These are phyloP conservation scores for Diplogelasinospora grovesii DNA, from an alignment of 495 filamentous ascomycete genomes.

Conservation along the genomic window DNA sequence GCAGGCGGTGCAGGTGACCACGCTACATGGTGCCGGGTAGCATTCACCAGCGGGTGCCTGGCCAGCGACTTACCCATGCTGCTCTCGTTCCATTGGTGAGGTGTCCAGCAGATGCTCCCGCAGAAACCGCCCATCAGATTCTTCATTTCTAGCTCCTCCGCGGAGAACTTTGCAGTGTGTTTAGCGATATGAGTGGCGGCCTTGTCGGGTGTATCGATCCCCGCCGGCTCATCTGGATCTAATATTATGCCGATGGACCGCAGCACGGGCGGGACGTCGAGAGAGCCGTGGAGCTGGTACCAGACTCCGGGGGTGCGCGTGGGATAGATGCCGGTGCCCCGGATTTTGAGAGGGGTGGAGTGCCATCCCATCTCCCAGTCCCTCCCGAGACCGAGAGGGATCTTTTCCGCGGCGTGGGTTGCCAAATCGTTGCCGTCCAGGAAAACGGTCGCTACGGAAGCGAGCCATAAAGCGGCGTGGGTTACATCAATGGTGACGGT, in stretches of 20 bases:
- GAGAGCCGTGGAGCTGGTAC: slow-evolving; percentile 20
- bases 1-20: slow-evolving; percentile 1
- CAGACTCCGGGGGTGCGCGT: slow-evolving; percentile 14
- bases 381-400: slow-evolving; percentile 1
- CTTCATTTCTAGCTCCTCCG: slow-evolving; percentile 20
- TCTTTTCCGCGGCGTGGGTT: slow-evolving; percentile 1
- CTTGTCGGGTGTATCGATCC: slow-evolving; percentile 11
- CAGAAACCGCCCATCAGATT: slow-evolving; percentile 19
- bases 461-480: slow-evolving; percentile 19
- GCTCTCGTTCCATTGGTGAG: slow-evolving; percentile 8
- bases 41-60: slow-evolving; percentile 16
- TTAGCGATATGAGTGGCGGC: slow-evolving; percentile 17
- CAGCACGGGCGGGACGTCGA: slow-evolving; percentile 14
- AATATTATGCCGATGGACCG: slow-evolving; percentile 13
- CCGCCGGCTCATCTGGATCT: slow-evolving; percentile 13
- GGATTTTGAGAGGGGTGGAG: slow-evolving; percentile 8
- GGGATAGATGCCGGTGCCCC: slow-evolving; percentile 18
- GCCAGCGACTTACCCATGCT: slow-evolving; percentile 19
- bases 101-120: slow-evolving; percentile 24
- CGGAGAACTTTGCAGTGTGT: neutral
- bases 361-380: slow-evolving; percentile 17
- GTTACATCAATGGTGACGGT: slow-evolving; percentile 19
- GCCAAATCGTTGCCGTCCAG: slow-evolving; percentile 5
- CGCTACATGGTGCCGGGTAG: neutral
- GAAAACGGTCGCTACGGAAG: slow-evolving; percentile 10